Evolutionary conservation across 139 green algal genomes (phyloP).

Genomic region (Picochlorum sp.): DNA sequence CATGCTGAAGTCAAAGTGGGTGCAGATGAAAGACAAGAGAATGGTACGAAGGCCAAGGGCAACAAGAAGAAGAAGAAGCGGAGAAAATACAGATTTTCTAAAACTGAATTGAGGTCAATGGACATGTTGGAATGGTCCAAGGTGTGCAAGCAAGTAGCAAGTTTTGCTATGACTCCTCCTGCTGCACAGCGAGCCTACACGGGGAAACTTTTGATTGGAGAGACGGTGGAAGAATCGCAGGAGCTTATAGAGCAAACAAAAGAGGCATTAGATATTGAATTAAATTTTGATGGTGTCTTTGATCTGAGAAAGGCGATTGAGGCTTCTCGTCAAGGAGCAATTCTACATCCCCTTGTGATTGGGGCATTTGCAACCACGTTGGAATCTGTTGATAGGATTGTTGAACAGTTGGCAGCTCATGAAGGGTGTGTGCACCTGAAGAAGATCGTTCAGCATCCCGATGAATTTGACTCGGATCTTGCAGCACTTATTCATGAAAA

Average conservation of each 20-base stretch:
- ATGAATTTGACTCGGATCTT: not conserved
- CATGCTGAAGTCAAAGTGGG: no score
- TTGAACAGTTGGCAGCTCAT: not conserved
- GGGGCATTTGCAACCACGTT: conserved; percentile 57
- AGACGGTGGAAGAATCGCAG: conserved; percentile 41
- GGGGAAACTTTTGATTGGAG: conserved; percentile 34
- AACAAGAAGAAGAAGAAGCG: not conserved
- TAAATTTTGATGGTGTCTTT: conserved; percentile 30
- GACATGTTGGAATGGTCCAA: conserved; percentile 57
- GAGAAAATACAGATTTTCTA: not conserved
- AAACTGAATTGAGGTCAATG: conserved; percentile 38
- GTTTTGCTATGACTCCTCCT: conserved; percentile 56
- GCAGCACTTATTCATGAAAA: not conserved
- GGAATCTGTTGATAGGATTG: conserved; percentile 3
- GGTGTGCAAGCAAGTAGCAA: conserved; percentile 64
- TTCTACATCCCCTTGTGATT: conserved; percentile 54
- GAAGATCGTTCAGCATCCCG: not conserved
- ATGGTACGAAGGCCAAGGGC: not conserved
- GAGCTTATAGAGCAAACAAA: conserved; percentile 60
- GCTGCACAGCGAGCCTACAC: conserved; percentile 36
- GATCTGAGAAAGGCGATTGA: conserved; percentile 52
- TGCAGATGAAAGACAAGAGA: not conserved
- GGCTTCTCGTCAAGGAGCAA: conserved; percentile 23
- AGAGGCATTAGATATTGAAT: conserved; percentile 33
- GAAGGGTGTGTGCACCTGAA: not conserved